A percentile compares a stretch with the other conserved stretches of the same genome.
Evolutionary conservation across 139 green algal genomes (phyloP).

Genomic region (Picochlorum sp.): DNA sequence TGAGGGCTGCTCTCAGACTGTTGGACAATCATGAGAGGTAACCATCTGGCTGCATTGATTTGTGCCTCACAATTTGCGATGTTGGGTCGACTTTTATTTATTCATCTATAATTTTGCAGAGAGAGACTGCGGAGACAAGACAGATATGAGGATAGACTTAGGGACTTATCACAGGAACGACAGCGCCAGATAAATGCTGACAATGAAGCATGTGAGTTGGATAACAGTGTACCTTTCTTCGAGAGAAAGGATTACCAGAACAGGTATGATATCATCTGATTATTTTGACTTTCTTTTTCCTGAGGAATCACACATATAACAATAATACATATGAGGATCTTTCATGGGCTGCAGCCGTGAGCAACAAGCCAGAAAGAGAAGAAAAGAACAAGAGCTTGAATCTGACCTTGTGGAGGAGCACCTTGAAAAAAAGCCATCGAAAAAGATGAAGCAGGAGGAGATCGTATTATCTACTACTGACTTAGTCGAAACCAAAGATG

Average conservation of each 20-base stretch:
- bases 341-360: too few relatives aligned
- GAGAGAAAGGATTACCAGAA: background rate
- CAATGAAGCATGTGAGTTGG: background rate
- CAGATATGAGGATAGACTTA: background rate
- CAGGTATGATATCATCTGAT: background rate
- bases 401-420: constrained; percentile 49
- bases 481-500: too few relatives aligned
- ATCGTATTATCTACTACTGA: too few relatives aligned
- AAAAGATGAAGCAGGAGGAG: constrained; percentile 25
- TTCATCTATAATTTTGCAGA: background rate
- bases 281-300: too few relatives aligned
- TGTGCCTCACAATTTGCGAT: too few relatives aligned
- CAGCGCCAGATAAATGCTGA: background rate
- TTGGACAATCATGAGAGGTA: background rate
- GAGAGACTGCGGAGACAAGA: background rate
- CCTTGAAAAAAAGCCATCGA: too few relatives aligned
- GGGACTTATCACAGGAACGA: background rate
- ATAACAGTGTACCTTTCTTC: background rate
- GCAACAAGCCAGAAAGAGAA: too few relatives aligned
- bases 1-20: background rate
- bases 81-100: background rate
- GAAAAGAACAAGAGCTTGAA: too few relatives aligned
- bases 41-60: background rate
- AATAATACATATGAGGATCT: too few relatives aligned
- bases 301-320: too few relatives aligned